A percentile compares a stretch with the other conserved stretches of the same genome.
Evolutionary conservation across 176 grass and related monocot genomes (phyloP).

Genomic region (Hyparrhenia diplandra): DNA sequence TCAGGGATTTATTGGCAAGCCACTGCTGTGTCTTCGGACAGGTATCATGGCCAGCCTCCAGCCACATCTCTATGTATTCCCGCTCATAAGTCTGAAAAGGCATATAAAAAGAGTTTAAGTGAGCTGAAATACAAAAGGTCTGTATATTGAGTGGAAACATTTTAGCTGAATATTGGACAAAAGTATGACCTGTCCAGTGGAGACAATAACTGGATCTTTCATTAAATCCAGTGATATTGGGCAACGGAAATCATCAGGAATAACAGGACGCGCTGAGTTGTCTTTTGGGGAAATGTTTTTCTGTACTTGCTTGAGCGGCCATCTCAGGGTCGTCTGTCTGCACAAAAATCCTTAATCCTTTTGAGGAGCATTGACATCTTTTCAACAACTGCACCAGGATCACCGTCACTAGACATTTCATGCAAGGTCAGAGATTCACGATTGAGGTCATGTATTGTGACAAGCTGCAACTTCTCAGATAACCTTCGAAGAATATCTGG

Average conservation of each 20-base stretch:
- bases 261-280: conserved; percentile 35
- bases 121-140: conserved; percentile 20
- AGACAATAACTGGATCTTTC: conserved; percentile 90
- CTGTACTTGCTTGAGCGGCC: conserved; percentile 20
- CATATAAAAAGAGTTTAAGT: conserved; percentile 29
- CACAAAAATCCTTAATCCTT: conserved; percentile 88
- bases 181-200: conserved; percentile 74
- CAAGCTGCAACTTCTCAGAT: conserved; percentile 80
- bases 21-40: conserved; percentile 85
- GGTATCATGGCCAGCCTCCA: conserved; percentile 69
- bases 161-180: background rate
- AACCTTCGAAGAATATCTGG: conserved; percentile 50
- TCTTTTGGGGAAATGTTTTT: conserved; percentile 29
- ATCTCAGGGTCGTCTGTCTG: conserved; percentile 58
- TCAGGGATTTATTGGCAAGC: conserved; percentile 68
- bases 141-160: conserved; percentile 16
- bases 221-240: conserved; percentile 88
- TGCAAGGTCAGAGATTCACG: conserved; percentile 78
- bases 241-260: conserved; percentile 90
- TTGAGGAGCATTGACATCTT: conserved; percentile 70
- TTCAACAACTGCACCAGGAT: conserved; percentile 63
- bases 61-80: conserved; percentile 83
- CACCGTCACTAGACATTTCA: conserved; percentile 63
- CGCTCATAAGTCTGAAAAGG: conserved; percentile 77
- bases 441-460: conserved; percentile 76